These are phyloP conservation scores for Penicillium sp. DNA, from an alignment of 2,329 filamentous ascomycete genomes.

Conservation along the genomic window DNA sequence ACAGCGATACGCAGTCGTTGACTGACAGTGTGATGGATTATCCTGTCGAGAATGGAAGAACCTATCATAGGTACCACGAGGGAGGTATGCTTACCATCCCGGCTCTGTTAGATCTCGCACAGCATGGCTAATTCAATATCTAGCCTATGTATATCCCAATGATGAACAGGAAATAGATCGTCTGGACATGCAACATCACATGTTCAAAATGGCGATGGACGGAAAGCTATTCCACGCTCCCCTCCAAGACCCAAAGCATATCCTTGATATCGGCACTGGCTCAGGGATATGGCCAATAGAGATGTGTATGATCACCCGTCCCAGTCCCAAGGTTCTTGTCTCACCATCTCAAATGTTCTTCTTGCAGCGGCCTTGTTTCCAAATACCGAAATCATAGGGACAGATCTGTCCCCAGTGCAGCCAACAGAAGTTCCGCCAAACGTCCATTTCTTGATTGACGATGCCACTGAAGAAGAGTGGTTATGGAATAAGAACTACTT, in stretches of 20 bases:
- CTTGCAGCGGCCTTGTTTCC: constrained; percentile 51
- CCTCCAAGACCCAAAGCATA: constrained; percentile 45
- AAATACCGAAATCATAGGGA: constrained; percentile 59
- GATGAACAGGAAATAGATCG: constrained; percentile 57
- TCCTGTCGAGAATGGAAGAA: constrained; percentile 44
- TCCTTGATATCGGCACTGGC: constrained; percentile 61
- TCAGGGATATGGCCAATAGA: constrained; percentile 69
- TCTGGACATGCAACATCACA: constrained; percentile 56
- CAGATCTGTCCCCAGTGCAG: constrained; percentile 68
- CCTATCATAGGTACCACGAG: constrained; percentile 48
- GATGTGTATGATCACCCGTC: constrained; percentile 49
- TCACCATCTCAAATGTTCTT: constrained; percentile 13
- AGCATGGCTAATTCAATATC: constrained; percentile 17
- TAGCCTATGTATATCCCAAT: constrained; percentile 51
- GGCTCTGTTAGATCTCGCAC: neutral
- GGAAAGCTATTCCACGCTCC: constrained; percentile 51
- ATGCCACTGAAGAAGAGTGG: constrained; percentile 63
- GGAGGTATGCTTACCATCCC: constrained; percentile 34
- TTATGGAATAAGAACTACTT: constrained; percentile 52
- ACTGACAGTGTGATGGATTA: constrained; percentile 47
- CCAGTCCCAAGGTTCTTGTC: neutral
- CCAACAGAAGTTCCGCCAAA: constrained; percentile 67
- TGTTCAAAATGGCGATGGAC: constrained; percentile 51
- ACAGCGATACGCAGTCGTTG: constrained; percentile 44
- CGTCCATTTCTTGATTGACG: constrained; percentile 72